These are phyloP conservation scores for Penicillium steckii DNA, from an alignment of 495 filamentous ascomycete genomes.

Conservation along the genomic window DNA sequence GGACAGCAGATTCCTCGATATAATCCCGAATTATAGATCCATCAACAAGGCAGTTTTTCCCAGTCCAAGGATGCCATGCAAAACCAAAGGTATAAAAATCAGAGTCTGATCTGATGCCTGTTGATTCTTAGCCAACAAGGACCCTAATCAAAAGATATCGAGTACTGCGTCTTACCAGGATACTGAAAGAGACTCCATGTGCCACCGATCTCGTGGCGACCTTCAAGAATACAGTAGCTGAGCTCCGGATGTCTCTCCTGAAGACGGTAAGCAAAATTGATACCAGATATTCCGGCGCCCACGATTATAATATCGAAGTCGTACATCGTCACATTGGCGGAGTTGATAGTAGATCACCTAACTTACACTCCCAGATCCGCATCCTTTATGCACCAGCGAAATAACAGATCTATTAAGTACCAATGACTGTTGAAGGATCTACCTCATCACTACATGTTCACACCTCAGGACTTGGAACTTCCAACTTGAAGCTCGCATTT, in stretches of 20 bases:
- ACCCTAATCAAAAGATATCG: no score
- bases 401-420: no score
- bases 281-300: slow-evolving; percentile 38
- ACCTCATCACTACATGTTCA: no score
- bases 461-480: no score
- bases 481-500: no score
- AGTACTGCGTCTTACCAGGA: no score
- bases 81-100: slow-evolving; percentile 59
- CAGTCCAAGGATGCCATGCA: slow-evolving; percentile 58
- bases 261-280: slow-evolving; percentile 56
- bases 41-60: slow-evolving; percentile 49
- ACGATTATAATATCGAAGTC: slow-evolving; percentile 38
- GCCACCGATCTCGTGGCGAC: slow-evolving; percentile 52
- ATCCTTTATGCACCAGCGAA: no score
- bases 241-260: slow-evolving; percentile 51
- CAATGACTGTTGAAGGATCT: no score
- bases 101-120: slow-evolving; percentile 56
- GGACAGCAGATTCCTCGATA: slow-evolving; percentile 48
- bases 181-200: slow-evolving; percentile 65
- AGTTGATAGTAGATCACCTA: no score
- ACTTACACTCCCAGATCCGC: no score
- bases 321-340: no score
- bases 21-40: slow-evolving; percentile 54
- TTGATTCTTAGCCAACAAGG: no score
- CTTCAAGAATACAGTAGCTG: slow-evolving; percentile 55